A percentile compares a stretch with the other conserved stretches of the same genome.
These are phyloP conservation scores for Prunus salicina DNA, from an alignment of 306 rosid genomes.

Conservation along the genomic window DNA sequence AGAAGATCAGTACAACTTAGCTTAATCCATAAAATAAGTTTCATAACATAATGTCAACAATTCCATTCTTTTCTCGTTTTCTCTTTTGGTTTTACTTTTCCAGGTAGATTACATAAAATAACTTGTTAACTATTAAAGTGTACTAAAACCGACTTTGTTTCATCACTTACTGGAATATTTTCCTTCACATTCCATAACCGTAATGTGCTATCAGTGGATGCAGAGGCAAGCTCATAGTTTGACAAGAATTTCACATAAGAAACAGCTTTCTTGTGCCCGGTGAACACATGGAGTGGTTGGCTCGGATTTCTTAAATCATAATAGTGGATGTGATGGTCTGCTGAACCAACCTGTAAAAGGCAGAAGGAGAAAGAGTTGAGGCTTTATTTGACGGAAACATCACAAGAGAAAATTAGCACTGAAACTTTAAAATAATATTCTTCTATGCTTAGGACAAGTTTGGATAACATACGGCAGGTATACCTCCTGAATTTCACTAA, in stretches of 20 bases:
- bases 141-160: not conserved
- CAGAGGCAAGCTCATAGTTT: slow-evolving; percentile 86
- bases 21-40: not conserved
- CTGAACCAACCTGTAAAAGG: slow-evolving; percentile 83
- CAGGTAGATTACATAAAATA: not conserved
- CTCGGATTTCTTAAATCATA: slow-evolving; percentile 84
- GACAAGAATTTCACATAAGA: slow-evolving; percentile 96
- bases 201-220: slow-evolving; percentile 91
- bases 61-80: not conserved
- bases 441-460: not conserved
- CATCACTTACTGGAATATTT: slow-evolving; percentile 64
- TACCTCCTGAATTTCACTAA: not conserved
- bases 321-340: slow-evolving; percentile 95
- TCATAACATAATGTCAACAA: not conserved
- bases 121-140: not conserved
- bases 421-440: not conserved
- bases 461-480: not conserved
- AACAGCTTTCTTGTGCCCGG: slow-evolving; percentile 87
- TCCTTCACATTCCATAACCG: slow-evolving; percentile 96
- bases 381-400: not conserved
- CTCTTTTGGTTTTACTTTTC: not conserved
- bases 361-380: not conserved
- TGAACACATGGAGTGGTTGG: slow-evolving; percentile 83
- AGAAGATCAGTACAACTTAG: slow-evolving; percentile 4
- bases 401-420: not conserved